Conservation (phyloP, 108 stramenopile species). For the Discostella pseudostelligera region DNA sequence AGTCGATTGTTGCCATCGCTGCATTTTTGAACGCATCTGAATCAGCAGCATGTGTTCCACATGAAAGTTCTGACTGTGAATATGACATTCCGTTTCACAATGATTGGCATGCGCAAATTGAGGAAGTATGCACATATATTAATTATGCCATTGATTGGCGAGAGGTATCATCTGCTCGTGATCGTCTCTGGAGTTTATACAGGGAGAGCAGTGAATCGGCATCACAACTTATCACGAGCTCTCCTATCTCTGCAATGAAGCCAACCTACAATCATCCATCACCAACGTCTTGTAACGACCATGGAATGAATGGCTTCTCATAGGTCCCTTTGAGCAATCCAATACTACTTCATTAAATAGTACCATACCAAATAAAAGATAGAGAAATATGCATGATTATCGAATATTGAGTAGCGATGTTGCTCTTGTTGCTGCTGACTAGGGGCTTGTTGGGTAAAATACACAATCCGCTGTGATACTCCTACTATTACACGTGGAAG, state of each 20-base stretch:
- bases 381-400: too few species aligned
- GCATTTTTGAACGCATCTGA: slow-evolving; percentile 64
- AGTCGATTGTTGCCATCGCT: slow-evolving; percentile 54
- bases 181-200: slow-evolving; percentile 33
- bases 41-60: slow-evolving; percentile 9
- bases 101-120: slow-evolving; percentile 20
- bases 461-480: too few species aligned
- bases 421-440: too few species aligned
- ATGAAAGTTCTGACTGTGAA: background rate
- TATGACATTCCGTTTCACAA: slow-evolving; percentile 2
- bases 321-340: too few species aligned
- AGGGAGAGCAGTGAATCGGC: slow-evolving; percentile 8
- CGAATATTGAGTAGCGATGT: too few species aligned
- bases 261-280: slow-evolving; percentile 3
- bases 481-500: too few species aligned
- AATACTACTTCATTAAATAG: too few species aligned
- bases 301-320: slow-evolving; percentile 7
- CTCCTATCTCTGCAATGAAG: background rate
- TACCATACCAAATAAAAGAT: too few species aligned
- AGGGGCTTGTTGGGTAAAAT: too few species aligned
- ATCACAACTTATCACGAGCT: background rate
- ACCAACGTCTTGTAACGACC: slow-evolving; percentile 12
- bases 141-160: slow-evolving; percentile 31
- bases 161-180: slow-evolving; percentile 28
- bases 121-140: slow-evolving; percentile 19